Evolutionary conservation across 257 asterid species (phyloP), one percentile per base, ranked within the genome.

Genomic region (Penstemon barbatus): DNA sequence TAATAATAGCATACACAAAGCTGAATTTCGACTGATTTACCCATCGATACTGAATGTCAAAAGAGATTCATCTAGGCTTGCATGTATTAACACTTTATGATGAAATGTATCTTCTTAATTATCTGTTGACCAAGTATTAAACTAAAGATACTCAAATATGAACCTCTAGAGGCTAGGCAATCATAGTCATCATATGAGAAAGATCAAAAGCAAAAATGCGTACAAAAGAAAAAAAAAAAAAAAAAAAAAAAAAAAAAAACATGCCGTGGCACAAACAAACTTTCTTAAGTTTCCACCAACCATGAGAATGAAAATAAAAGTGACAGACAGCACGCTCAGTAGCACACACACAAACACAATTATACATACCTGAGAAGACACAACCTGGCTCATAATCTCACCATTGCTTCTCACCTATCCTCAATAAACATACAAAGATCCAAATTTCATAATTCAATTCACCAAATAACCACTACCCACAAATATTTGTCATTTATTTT

Each of bases 321-420:
- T 18, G 42, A 57, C 49, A 37, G 60, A 50, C 64, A 46, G 44
- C 57, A 62, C 75, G 71, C 80, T 62, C 46, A 76, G 64, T 52
- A 57, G 62, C 68, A 67, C 43, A 18, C 67, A 64, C 25, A 13
- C 63, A 15, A 33, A 56, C n/a, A 42, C 59, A 63, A 77, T 59
- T 15, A 58, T 46, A 42, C 75, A 81, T 71, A 90, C 98, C 97
- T 92, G 97, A 41, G 96, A 88, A 66, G 92, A 85, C 72, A 90
- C 95, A 62, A 91, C 96, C 78, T 93, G 95, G 83, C 99, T 90
- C 48, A 89, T 85, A 76, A 93, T 87, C 73, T 93, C 96, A 69
- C 97, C 99, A 70, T 80, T 77, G 81, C 96, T 85, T 57, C 91
- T 83, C 51, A 93, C 99, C 97, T 92, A 64, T 68, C 78, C 72